phyloP scores from a whole-genome alignment of 176 grass and related monocot species.

The Phragmites australis region DNA sequence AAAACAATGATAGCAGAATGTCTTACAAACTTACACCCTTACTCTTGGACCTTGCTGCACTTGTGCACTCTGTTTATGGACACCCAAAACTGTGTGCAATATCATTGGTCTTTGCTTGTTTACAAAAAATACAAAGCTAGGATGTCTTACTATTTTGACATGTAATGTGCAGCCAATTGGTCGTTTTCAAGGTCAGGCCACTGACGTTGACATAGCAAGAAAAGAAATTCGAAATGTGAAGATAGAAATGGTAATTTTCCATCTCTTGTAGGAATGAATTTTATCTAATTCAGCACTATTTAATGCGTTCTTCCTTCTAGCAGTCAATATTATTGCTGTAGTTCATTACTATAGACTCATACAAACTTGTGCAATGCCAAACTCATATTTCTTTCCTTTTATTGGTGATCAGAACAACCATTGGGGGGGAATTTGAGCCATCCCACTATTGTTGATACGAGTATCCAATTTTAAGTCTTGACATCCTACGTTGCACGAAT shows the following conservation, averaged over 20 bases:
- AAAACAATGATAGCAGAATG: neutral
- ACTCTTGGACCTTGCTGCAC: neutral
- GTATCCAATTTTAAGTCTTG: neutral
- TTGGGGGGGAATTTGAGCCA: neutral
- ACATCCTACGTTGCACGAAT: no score
- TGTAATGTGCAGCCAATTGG: slow-evolving; percentile 78
- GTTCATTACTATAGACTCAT: neutral
- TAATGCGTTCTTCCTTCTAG: slow-evolving; percentile 3
- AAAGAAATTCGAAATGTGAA: slow-evolving; percentile 95
- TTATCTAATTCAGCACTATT: neutral
- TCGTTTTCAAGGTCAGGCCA: slow-evolving; percentile 80
- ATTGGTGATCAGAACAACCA: neutral
- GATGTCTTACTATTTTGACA: slow-evolving; percentile 41
- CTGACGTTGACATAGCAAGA: slow-evolving; percentile 82
- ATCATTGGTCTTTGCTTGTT: slow-evolving; percentile 21
- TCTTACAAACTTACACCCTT: slow-evolving; percentile 2
- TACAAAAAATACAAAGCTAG: neutral
- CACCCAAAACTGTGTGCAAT: slow-evolving; percentile 4
- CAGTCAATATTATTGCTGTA: slow-evolving; percentile 1
- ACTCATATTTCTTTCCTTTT: neutral
- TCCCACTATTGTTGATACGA: neutral
- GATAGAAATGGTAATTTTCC: slow-evolving; percentile 76
- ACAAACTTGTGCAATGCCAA: neutral
- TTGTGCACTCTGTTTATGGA: slow-evolving; percentile 2
- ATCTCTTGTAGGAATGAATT: slow-evolving; percentile 13